Percentiles rank a stretch among this genome's conserved stretches.
Conservation (phyloP, 177 flowering plant species). For the Vitis hybrid region DNA sequence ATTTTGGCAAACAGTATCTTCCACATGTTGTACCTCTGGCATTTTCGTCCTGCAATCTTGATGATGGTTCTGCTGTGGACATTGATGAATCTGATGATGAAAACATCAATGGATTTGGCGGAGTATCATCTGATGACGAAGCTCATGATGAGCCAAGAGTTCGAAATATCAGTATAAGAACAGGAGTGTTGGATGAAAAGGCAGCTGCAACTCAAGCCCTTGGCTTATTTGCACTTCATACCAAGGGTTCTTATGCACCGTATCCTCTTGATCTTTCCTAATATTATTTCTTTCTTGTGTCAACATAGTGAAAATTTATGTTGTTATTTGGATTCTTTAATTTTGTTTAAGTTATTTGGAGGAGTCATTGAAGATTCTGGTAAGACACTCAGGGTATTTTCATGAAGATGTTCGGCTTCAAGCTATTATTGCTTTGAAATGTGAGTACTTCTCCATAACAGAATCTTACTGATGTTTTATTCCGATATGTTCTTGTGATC, state of each 20-base stretch:
- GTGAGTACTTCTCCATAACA: conserved; percentile 46
- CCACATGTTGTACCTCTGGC: conserved; percentile 93
- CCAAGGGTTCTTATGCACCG: conserved; percentile 84
- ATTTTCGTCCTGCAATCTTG: conserved; percentile 92
- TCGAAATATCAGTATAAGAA: conserved; percentile 89
- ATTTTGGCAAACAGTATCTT: conserved; percentile 63
- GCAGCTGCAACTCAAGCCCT: conserved; percentile 99
- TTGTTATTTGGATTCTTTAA: conserved; percentile 32
- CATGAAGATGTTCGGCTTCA: conserved; percentile 99
- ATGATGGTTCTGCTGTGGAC: conserved; percentile 94
- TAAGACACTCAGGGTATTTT: conserved; percentile 74
- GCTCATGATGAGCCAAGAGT: conserved; percentile 93
- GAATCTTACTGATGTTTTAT: not conserved
- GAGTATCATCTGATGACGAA: conserved; percentile 98
- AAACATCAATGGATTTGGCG: conserved; percentile 72
- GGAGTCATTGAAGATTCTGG: conserved; percentile 79
- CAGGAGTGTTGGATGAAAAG: conserved; percentile 98
- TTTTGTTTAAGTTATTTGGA: conserved; percentile 70
- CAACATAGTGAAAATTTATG: not conserved
- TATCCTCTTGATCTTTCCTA: conserved; percentile 52
- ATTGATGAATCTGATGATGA: conserved; percentile 91
- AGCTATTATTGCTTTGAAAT: conserved; percentile 73
- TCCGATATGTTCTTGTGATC: not conserved
- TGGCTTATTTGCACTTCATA: conserved; percentile 85
- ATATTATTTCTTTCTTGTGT: conserved; percentile 3